Evolutionary conservation across 768 basidiomycete species (phyloP).

Genomic region (Leccinum ochraceum): DNA sequence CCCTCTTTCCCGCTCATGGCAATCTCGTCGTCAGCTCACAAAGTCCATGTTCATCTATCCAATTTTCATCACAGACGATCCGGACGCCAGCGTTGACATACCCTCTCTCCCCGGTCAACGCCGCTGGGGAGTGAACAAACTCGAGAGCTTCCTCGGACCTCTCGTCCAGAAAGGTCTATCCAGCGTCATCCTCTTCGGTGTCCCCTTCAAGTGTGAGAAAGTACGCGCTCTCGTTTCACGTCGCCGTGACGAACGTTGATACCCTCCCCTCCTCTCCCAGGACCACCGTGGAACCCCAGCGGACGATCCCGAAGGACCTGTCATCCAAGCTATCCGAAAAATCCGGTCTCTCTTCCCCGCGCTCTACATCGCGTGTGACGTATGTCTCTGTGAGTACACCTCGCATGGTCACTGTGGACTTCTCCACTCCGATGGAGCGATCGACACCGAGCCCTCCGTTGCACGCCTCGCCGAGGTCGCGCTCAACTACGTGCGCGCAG

Average conservation of each 20-base stretch:
- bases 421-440: slow-evolving; percentile 70
- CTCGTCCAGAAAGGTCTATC: slow-evolving; percentile 86
- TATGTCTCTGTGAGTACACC: slow-evolving; percentile 99
- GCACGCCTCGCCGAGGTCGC: slow-evolving; percentile 92
- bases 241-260: neutral
- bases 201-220: slow-evolving; percentile 79
- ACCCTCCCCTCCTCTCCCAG: slow-evolving; percentile 39
- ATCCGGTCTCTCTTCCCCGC: slow-evolving; percentile 77
- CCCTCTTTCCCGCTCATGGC: slow-evolving; percentile 86
- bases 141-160: slow-evolving; percentile 83
- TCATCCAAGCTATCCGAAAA: slow-evolving; percentile 87
- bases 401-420: slow-evolving; percentile 96
- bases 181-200: slow-evolving; percentile 95
- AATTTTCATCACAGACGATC: slow-evolving; percentile 96
- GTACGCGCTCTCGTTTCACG: slow-evolving; percentile 38
- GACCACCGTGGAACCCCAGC: slow-evolving; percentile 84
- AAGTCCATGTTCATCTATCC: slow-evolving; percentile 99
- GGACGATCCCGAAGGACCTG: slow-evolving; percentile 87
- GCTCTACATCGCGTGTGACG: slow-evolving; percentile 90
- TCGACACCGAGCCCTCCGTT: slow-evolving; percentile 77
- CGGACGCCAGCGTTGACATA: slow-evolving; percentile 79
- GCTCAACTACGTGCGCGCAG: slow-evolving; percentile 87
- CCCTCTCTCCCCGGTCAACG: slow-evolving; percentile 80
- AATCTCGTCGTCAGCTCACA: slow-evolving; percentile 73
- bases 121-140: slow-evolving; percentile 92